A percentile compares a stretch with the other conserved stretches of the same genome.
These are phyloP conservation scores for Dactylis glomerata DNA, from an alignment of 176 grass and related monocot genomes.

Conservation along the genomic window DNA sequence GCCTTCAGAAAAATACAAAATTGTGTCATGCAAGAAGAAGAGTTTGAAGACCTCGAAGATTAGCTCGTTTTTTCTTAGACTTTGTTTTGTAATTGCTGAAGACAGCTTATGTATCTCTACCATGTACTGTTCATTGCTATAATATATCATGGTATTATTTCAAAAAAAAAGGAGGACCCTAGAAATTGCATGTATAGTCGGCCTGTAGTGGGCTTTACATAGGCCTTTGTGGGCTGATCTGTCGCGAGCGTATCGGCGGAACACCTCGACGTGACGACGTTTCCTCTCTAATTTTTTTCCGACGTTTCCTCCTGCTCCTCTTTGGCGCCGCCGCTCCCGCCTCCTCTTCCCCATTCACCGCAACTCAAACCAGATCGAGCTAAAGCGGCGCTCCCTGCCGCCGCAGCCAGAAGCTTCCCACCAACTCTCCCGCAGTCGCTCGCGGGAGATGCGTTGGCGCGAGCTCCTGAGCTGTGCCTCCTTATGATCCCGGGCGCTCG, in stretches of 20 bases:
- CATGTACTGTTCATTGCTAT: no score
- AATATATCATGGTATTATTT: no score
- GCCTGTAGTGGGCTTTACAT: neutral
- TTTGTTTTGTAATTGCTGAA: no score
- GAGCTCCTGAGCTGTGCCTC: neutral
- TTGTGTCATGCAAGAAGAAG: no score
- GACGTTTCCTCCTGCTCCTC: neutral
- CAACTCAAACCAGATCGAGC: neutral
- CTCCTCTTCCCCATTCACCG: neutral
- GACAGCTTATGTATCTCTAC: no score
- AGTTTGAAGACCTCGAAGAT: no score
- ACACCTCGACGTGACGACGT: neutral
- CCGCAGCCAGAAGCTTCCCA: neutral
- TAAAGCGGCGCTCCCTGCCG: neutral
- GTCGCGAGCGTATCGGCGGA: neutral
- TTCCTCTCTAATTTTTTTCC: no score
- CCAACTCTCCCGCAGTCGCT: neutral
- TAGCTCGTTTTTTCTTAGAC: no score
- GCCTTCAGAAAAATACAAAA: no score
- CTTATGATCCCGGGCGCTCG: slow-evolving; percentile 24
- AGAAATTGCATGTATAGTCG: neutral
- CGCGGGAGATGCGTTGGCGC: slow-evolving; percentile 1
- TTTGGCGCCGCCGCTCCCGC: slow-evolving; percentile 2
- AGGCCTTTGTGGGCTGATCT: neutral
- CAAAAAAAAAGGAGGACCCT: neutral